Evolutionary conservation across 352 stramenopile species (phyloP).

Genomic region (Phytophthora citricola): DNA sequence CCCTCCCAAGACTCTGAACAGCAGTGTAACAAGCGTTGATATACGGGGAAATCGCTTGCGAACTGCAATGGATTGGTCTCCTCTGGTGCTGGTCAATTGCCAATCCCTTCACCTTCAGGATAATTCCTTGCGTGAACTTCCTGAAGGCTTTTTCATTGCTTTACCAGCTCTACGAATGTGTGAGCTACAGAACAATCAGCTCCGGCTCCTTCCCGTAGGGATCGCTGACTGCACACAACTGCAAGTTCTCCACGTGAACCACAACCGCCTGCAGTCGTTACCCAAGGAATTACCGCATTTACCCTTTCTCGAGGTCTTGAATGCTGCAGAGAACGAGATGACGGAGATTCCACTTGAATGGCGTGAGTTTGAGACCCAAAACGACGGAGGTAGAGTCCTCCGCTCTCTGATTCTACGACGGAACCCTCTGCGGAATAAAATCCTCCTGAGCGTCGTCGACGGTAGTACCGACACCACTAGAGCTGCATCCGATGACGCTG

Average conservation of each 20-base stretch:
- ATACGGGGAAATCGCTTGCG: conserved; percentile 40
- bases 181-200: conserved; percentile 50
- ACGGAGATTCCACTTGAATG: conserved; percentile 53
- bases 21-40: conserved; percentile 34
- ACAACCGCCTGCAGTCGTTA: conserved; percentile 52
- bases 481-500: conserved; percentile 26
- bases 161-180: conserved; percentile 49
- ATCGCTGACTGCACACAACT: conserved; percentile 44
- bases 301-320: conserved; percentile 43
- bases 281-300: conserved; percentile 38
- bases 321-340: conserved; percentile 58
- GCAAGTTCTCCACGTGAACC: conserved; percentile 51
- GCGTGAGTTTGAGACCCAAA: conserved; percentile 49
- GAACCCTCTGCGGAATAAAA: conserved; percentile 51
- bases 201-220: conserved; percentile 40
- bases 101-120: conserved; percentile 53
- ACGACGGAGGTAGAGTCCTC: conserved; percentile 32
- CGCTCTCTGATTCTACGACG: conserved; percentile 52
- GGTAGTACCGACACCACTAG: conserved; percentile 16
- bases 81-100: conserved; percentile 38
- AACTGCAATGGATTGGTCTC: conserved; percentile 24
- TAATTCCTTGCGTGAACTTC: conserved; percentile 55
- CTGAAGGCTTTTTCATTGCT: conserved; percentile 44
- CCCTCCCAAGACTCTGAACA: conserved; percentile 14
- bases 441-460: conserved; percentile 38